phyloP scores from a whole-genome alignment of 148 eudicot genomes.

The Dysphania ambrosioides region DNA sequence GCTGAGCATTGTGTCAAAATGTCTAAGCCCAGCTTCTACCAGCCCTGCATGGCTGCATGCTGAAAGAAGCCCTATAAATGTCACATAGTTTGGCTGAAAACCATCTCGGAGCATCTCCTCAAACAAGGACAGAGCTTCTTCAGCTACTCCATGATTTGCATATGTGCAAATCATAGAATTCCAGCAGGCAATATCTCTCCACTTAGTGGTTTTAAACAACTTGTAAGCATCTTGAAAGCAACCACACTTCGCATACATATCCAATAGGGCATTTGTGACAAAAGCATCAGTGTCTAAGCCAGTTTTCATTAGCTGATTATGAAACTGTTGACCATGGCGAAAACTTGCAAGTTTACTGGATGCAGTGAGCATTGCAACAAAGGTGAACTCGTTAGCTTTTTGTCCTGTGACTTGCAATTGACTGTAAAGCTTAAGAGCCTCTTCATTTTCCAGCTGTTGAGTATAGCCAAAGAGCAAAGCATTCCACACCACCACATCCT shows the following conservation, averaged over 20 bases:
- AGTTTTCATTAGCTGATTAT: conserved; percentile 43
- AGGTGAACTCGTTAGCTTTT: conserved; percentile 48
- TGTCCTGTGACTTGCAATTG: conserved; percentile 37
- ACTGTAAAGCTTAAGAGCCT: conserved; percentile 51
- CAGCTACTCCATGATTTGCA: conserved; percentile 64
- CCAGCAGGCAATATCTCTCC: conserved; percentile 59
- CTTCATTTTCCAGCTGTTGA: conserved; percentile 49
- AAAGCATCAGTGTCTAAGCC: conserved; percentile 46
- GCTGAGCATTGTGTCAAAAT: conserved; percentile 47
- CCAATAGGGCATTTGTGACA: conserved; percentile 56
- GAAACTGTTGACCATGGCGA: conserved; percentile 54
- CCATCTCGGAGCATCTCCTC: conserved; percentile 49
- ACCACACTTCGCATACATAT: conserved; percentile 79
- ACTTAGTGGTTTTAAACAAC: conserved; percentile 37
- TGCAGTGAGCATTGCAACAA: conserved; percentile 51
- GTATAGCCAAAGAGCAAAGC: conserved; percentile 63
- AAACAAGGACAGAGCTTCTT: conserved; percentile 54
- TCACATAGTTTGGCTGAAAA: conserved; percentile 53
- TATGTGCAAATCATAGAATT: conserved; percentile 63
- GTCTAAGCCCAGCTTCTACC: conserved; percentile 41
- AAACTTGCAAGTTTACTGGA: conserved; percentile 59
- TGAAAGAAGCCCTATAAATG: conserved; percentile 57
- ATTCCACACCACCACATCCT: conserved; percentile 69
- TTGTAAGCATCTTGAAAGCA: conserved; percentile 45
- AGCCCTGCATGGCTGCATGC: conserved; percentile 71